Evolutionary conservation across 192 early-diverging fungal species (phyloP).

Genomic region (Mortierella hygrophila): DNA sequence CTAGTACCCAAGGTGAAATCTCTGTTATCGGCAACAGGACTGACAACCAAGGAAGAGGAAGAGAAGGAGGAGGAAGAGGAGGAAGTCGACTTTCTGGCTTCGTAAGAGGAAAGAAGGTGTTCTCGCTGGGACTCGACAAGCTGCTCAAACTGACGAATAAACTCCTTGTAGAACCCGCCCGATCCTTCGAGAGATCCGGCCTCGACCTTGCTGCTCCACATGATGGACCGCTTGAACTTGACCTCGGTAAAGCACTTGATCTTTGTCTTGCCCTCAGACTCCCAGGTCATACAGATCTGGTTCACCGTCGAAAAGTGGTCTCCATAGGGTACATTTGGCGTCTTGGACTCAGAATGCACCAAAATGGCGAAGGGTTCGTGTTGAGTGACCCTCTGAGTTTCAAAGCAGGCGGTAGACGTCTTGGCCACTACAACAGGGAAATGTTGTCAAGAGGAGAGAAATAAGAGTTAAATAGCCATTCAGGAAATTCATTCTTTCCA

Average conservation of each 20-base stretch:
- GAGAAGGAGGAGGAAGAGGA: neutral
- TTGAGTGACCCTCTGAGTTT: constrained; percentile 18
- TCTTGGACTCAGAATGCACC: constrained; percentile 25
- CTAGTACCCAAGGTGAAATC: neutral
- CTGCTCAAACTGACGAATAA: constrained; percentile 21
- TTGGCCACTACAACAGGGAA: constrained; percentile 18
- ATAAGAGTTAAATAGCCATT: neutral
- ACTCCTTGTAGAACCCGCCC: constrained; percentile 26
- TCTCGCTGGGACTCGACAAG: constrained; percentile 1
- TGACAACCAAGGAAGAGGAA: too few species aligned
- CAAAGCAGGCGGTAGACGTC: constrained; percentile 34
- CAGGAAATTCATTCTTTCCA: neutral
- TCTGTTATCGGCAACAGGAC: too few species aligned
- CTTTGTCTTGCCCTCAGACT: constrained; percentile 20
- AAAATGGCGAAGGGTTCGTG: constrained; percentile 18
- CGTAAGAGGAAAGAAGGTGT: neutral
- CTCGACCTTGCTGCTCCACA: constrained; percentile 35
- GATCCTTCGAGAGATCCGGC: constrained; percentile 20
- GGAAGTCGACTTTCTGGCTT: neutral
- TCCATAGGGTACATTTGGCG: constrained; percentile 30
- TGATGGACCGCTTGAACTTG: constrained; percentile 30
- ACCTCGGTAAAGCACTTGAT: constrained; percentile 44
- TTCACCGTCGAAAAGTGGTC: constrained; percentile 39
- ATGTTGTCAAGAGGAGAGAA: neutral
- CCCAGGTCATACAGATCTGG: constrained; percentile 47